A percentile compares a stretch with the other conserved stretches of the same genome.
Evolutionary conservation across 2,329 filamentous ascomycete species (phyloP).

Genomic region (Colletotrichum sp.): DNA sequence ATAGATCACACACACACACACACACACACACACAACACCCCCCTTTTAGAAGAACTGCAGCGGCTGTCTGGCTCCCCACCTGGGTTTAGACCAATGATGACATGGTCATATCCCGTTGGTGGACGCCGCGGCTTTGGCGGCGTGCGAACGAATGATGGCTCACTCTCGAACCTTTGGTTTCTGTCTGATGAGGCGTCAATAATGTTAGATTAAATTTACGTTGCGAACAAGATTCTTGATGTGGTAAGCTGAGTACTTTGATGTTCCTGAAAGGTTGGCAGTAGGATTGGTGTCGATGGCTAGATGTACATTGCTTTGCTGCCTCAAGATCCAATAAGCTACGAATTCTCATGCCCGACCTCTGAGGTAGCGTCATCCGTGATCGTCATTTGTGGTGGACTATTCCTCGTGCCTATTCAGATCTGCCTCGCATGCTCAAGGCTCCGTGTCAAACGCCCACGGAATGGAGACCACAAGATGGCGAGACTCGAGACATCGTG

Average conservation of each 20-base stretch:
- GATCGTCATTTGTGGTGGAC: rapidly evolving
- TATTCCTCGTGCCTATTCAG: not conserved
- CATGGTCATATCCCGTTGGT: not conserved
- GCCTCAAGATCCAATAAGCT: rapidly evolving
- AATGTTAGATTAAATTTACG: not conserved
- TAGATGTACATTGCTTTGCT: not conserved
- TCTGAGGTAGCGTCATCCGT: rapidly evolving
- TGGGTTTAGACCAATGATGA: not conserved
- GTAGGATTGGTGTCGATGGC: not conserved
- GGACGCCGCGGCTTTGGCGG: not conserved
- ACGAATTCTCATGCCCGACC: rapidly evolving
- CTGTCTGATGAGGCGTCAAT: not conserved
- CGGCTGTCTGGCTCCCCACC: not conserved
- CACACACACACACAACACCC: not conserved
- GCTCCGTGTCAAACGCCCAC: not conserved
- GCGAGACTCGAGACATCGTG: not conserved
- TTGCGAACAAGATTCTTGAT: not conserved
- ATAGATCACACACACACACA: not conserved
- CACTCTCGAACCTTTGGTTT: not conserved
- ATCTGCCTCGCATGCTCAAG: not conserved
- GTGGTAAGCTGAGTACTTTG: not conserved
- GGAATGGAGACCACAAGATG: rapidly evolving
- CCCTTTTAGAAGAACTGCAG: not conserved
- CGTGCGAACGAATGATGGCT: not conserved
- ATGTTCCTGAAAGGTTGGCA: rapidly evolving